Evolutionary conservation across 345 rosid species (phyloP).

Genomic region (Theobroma cacao): DNA sequence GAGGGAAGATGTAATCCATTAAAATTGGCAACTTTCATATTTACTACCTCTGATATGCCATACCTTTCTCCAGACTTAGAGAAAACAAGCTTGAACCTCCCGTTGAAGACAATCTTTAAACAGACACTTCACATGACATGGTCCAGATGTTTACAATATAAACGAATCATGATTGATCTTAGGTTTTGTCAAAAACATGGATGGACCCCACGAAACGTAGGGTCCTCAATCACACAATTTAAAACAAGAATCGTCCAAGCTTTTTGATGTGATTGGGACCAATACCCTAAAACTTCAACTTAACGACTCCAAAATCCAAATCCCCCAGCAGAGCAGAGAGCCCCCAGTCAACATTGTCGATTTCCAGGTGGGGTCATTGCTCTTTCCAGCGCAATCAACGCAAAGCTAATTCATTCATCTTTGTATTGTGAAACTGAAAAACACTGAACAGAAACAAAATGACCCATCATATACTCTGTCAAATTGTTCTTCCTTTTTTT

Average conservation of each 20-base stretch:
- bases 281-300: slow-evolving; percentile 11
- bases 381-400: slow-evolving; percentile 38
- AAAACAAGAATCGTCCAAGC: neutral
- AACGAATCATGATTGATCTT: neutral
- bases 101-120: slow-evolving; percentile 6
- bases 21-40: no score
- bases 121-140: slow-evolving; percentile 5
- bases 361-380: slow-evolving; percentile 4
- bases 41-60: no score
- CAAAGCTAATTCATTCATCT: slow-evolving; percentile 14
- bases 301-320: slow-evolving; percentile 17
- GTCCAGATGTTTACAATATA: neutral
- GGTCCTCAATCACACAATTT: neutral
- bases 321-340: neutral
- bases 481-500: no score
- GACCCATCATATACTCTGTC: neutral
- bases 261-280: neutral
- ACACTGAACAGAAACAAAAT: slow-evolving; percentile 2
- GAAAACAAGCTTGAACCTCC: neutral
- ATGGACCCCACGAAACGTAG: neutral
- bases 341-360: slow-evolving; percentile 18
- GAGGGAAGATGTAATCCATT: accelerated
- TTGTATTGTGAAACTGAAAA: neutral
- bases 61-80: neutral
- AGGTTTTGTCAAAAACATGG: slow-evolving; percentile 4